Evolutionary conservation across 2,329 filamentous ascomycete species (phyloP), one percentile per base, ranked within the genome.

Genomic region (Penicillium polonicum): DNA sequence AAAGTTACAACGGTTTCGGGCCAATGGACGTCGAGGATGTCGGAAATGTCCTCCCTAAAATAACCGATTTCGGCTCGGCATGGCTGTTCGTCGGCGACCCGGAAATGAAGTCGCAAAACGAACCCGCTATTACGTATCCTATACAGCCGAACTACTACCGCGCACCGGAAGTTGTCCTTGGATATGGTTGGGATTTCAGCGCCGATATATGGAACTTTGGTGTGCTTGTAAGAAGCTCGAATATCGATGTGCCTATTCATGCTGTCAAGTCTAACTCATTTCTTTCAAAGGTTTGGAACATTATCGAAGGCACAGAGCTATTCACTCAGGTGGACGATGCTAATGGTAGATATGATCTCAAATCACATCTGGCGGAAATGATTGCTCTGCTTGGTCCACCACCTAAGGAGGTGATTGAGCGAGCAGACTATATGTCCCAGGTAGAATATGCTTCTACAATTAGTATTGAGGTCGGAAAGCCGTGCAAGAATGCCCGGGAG

Each of bases 131-230:
- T 42, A 42, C 21, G 72, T 65, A 78, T 15, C 59, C 77, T 67
- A 68, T 82, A 74, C 55, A 85, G 66, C 71, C 71, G 17, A 65
- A 70, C 39, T 61, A 67, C 19, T 75, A 72, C 48, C 70, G 70
- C 39, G 71, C 71, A 1, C 72, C 74, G 3, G 72, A 75, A 52
- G 72, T 74, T 5, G 68, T 74, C 15, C 62, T 76, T 12, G 67
- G 66, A 13, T 68, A 59, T 49, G 70, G 70, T 0, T 76, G 73
- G 72, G 64, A 68, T 38, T 68, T 63, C 35, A 70, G 62, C 8
- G 66, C 71, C 17, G 73, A 76, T 61, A 74, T 76, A 10, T 76
- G 73, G 74, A 76, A 74, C 57, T 53, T 76, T 23, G 73, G 71
- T 33, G 62, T 69, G 9, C 60, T 75, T 60, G 70, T 72, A 57